Evolutionary conservation across 176 grass and related monocot genomes (phyloP).

Genomic region (Oryza nivara): DNA sequence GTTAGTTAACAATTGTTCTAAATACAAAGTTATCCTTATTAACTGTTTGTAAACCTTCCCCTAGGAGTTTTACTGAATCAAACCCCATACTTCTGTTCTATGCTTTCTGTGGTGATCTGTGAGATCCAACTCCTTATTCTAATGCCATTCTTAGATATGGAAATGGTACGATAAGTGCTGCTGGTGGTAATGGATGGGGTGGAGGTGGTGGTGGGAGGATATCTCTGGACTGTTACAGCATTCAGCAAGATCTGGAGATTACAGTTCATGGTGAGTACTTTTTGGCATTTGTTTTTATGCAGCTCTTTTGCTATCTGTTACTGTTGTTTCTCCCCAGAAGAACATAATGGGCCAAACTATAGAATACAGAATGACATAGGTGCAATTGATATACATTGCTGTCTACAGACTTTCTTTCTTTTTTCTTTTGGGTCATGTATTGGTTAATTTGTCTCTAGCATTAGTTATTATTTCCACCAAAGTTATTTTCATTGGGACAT

Average conservation of each 20-base stretch:
- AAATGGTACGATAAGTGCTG: slow-evolving; percentile 95
- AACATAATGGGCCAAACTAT: not conserved
- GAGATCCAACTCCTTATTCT: slow-evolving; percentile 30
- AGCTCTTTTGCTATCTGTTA: not conserved
- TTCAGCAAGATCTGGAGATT: slow-evolving; percentile 90
- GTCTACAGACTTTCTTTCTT: not conserved
- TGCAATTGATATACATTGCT: not conserved
- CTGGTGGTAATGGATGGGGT: slow-evolving; percentile 91
- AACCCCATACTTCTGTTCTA: slow-evolving; percentile 16
- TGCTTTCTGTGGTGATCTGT: slow-evolving; percentile 28
- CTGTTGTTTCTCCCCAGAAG: not conserved
- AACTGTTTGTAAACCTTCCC: slow-evolving; percentile 7
- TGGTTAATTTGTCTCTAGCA: not conserved
- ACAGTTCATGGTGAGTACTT: slow-evolving; percentile 83
- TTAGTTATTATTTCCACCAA: slow-evolving; percentile 19
- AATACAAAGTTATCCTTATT: slow-evolving; percentile 11
- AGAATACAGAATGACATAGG: too few species aligned
- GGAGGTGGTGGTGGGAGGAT: slow-evolving; percentile 94
- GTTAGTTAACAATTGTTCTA: not conserved
- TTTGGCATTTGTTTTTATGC: slow-evolving; percentile 30
- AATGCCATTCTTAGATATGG: slow-evolving; percentile 65
- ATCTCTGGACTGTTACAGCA: slow-evolving; percentile 86
- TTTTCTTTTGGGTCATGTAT: slow-evolving; percentile 1
- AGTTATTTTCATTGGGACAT: not conserved
- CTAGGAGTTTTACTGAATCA: not conserved